Evolutionary conservation across 257 asterid genomes (phyloP), one percentile per base, ranked within the genome.

Genomic region (Scutellaria minor): DNA sequence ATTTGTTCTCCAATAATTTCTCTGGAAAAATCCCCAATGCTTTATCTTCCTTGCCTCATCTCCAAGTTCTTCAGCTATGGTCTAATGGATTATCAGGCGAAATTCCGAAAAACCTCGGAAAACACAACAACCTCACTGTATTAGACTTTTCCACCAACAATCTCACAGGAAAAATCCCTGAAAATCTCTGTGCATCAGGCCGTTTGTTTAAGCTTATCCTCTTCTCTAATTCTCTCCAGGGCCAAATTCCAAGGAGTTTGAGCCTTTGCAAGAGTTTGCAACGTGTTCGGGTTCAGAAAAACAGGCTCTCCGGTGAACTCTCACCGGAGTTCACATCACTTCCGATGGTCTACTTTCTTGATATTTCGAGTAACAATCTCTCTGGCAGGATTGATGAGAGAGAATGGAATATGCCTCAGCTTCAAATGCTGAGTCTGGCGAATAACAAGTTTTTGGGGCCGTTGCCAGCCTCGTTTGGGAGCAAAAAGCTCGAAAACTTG

Each of bases 1-100:
- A 93, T 57, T 76, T 93, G 7, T 93, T 93, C 52, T 83, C 97
- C 66, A 93, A 93, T 54, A 83, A 80, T 71, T 84, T 93, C 59
- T 64, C 95, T 0, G 98, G 98, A 37, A 83, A 62, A 75, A 90
- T 93, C 46, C 98, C 98, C 0, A 51, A 44, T 6, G 72, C 95
- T 44, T 71, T 93, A 6, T 52, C 96, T 6, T 85, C 64, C 0
- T 75, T 93, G 77, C 88, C 97, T 53, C 75, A 47, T 10, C 95
- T 93, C 41, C 85, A 84, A 79, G 84, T 90, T 63, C 93, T 90
- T 79, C 98, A 93, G 39, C 20, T 93, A 4, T 93, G 98, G 98
- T 87, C 91, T 8, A 93, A 93, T 35, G 55, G 64, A 31, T 78
- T 93, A 9, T 81, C 86, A 0, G 98, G 96, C 15, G 73, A 85